Conservation (phyloP, 495 filamentous ascomycete genomes). For the Aspergillus sclerotiicarbonarius region DNA sequence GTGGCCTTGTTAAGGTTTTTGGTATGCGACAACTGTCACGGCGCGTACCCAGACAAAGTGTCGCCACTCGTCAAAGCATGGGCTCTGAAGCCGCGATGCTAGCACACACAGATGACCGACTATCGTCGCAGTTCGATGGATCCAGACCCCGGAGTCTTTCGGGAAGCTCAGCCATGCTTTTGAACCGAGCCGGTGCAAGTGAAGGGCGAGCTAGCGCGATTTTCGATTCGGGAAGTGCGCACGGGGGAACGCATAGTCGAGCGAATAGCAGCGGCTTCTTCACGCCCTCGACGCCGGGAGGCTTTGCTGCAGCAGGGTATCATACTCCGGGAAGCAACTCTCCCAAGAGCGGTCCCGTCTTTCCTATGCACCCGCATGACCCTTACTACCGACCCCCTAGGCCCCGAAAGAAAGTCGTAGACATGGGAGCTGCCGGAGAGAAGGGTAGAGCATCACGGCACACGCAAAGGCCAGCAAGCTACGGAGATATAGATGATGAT, state of each 20-base stretch:
- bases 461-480: slow-evolving; percentile 40
- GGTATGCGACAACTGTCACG: slow-evolving; percentile 89
- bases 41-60: slow-evolving; percentile 61
- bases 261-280: slow-evolving; percentile 53
- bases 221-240: slow-evolving; percentile 47
- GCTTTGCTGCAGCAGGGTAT: slow-evolving; percentile 62
- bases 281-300: slow-evolving; percentile 66
- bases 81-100: slow-evolving; percentile 80
- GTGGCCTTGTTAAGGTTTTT: slow-evolving; percentile 84
- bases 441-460: slow-evolving; percentile 36
- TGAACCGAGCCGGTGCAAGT: slow-evolving; percentile 53
- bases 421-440: slow-evolving; percentile 43
- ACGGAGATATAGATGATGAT: slow-evolving; percentile 37
- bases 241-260: slow-evolving; percentile 46
- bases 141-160: slow-evolving; percentile 78
- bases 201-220: slow-evolving; percentile 47
- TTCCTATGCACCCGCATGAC: slow-evolving; percentile 52
- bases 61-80: slow-evolving; percentile 67
- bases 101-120: slow-evolving; percentile 57
- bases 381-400: slow-evolving; percentile 86
- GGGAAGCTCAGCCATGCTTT: slow-evolving; percentile 73
- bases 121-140: slow-evolving; percentile 63
- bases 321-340: slow-evolving; percentile 35
- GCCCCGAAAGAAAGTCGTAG: slow-evolving; percentile 58
- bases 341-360: slow-evolving; percentile 43